Evolutionary conservation across 2,329 filamentous ascomycete species (phyloP).

Genomic region (Diplodia scrobiculata): DNA sequence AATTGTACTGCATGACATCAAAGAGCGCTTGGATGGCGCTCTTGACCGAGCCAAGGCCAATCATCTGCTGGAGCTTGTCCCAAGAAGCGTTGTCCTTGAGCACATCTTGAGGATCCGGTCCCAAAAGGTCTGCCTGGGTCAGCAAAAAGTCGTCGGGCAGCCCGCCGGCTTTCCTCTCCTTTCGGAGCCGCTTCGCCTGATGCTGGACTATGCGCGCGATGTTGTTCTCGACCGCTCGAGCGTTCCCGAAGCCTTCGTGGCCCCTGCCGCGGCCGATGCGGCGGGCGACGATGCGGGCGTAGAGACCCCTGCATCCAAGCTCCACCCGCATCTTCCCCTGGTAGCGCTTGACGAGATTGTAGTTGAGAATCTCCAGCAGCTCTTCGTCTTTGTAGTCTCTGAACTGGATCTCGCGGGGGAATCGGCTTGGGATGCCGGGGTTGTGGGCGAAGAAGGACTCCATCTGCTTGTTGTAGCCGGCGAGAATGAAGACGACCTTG

Average conservation of each 20-base stretch:
- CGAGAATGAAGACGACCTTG: constrained; percentile 70
- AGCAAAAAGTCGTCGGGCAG: constrained; percentile 61
- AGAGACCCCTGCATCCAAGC: constrained; percentile 61
- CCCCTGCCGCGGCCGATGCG: constrained; percentile 65
- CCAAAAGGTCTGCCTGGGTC: constrained; percentile 69
- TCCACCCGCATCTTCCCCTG: constrained; percentile 60
- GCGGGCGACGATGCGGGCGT: constrained; percentile 63
- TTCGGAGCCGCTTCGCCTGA: constrained; percentile 60
- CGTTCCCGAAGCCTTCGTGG: constrained; percentile 71
- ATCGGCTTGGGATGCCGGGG: constrained; percentile 67
- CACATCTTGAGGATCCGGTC: constrained; percentile 62
- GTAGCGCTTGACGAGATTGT: constrained; percentile 59
- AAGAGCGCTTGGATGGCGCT: constrained; percentile 60
- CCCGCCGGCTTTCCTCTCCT: constrained; percentile 49
- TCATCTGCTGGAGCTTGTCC: constrained; percentile 59
- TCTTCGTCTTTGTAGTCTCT: constrained; percentile 69
- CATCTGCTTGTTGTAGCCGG: constrained; percentile 74
- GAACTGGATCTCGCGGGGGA: constrained; percentile 68
- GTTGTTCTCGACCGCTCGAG: constrained; percentile 66
- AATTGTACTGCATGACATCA: constrained; percentile 66
- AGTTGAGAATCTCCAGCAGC: constrained; percentile 62
- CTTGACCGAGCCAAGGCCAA: constrained; percentile 66
- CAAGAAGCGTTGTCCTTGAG: constrained; percentile 60
- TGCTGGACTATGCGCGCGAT: constrained; percentile 58
- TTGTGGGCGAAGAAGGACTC: constrained; percentile 76